These are phyloP conservation scores for Zizania palustris DNA, from an alignment of 202 grass and related monocot genomes.

Conservation along the genomic window DNA sequence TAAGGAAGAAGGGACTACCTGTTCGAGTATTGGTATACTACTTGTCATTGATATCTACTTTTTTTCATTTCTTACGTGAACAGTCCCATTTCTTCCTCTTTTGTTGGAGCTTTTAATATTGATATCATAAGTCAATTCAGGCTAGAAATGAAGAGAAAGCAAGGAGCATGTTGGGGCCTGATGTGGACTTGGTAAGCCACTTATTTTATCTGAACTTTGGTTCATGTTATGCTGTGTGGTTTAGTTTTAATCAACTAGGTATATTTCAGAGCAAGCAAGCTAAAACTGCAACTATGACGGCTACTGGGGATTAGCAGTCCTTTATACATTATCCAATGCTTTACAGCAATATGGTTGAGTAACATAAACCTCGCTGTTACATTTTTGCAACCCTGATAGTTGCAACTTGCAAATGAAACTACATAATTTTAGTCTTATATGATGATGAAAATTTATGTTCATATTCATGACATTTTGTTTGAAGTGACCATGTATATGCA, in stretches of 20 bases:
- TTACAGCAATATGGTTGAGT: not conserved
- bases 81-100: not conserved
- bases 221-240: not conserved
- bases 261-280: conserved; percentile 25
- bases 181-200: conserved; percentile 75
- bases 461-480: conserved; percentile 25
- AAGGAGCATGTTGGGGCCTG: conserved; percentile 75
- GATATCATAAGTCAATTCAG: conserved; percentile 45
- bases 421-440: not conserved
- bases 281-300: conserved; percentile 9
- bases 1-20: conserved; percentile 72
- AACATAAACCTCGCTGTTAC: not conserved
- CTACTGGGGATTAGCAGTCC: not conserved
- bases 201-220: conserved; percentile 17
- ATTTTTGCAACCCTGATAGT: conserved; percentile 4
- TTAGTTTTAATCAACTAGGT: not conserved
- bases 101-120: not conserved
- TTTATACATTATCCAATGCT: conserved; percentile 5
- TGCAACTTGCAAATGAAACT: not conserved
- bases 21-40: conserved; percentile 76
- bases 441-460: not conserved
- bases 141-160: conserved; percentile 92
- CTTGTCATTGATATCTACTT: conserved; percentile 27
- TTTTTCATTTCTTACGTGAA: conserved; percentile 9
- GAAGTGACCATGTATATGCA: conserved; percentile 4